Conservation (phyloP, 1,284 basidiomycete species). For the Microstroma glucosiphilum region DNA sequence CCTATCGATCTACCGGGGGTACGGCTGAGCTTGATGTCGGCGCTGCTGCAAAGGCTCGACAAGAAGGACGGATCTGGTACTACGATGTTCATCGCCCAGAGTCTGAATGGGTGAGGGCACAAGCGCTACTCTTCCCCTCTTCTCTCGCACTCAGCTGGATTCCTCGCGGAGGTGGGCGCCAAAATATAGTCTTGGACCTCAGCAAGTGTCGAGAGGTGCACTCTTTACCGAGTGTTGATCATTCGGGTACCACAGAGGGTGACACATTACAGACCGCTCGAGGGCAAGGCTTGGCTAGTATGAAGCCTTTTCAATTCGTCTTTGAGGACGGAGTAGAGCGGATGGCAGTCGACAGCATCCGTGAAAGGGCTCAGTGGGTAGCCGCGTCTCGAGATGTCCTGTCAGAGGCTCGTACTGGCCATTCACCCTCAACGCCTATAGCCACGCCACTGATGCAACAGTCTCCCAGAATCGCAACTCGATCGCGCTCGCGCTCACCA, state of each 20-base stretch:
- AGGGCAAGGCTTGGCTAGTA: slow-evolving; percentile 24
- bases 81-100: slow-evolving; percentile 35
- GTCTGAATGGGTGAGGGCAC: slow-evolving; percentile 34
- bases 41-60: slow-evolving; percentile 24
- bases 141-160: slow-evolving; percentile 44
- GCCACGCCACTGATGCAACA: neutral
- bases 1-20: neutral
- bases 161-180: slow-evolving; percentile 32
- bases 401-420: neutral
- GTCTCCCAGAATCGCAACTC: too few species aligned
- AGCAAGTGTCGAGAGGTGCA: slow-evolving; percentile 38
- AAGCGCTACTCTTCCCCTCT: slow-evolving; percentile 32
- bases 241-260: slow-evolving; percentile 20
- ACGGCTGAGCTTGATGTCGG: slow-evolving; percentile 27
- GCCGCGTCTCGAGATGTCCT: slow-evolving; percentile 3
- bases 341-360: slow-evolving; percentile 31
- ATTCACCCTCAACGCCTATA: neutral
- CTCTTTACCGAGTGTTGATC: slow-evolving; percentile 35
- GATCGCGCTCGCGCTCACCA: too few species aligned
- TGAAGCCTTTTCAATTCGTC: slow-evolving; percentile 41
- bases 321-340: slow-evolving; percentile 46
- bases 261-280: slow-evolving; percentile 12
- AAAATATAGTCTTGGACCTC: slow-evolving; percentile 38
- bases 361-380: slow-evolving; percentile 39
- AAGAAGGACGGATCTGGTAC: slow-evolving; percentile 32